Evolutionary conservation across 257 asterid species (phyloP), one percentile per base, ranked within the genome.

Genomic region (Salvia miltiorrhiza): DNA sequence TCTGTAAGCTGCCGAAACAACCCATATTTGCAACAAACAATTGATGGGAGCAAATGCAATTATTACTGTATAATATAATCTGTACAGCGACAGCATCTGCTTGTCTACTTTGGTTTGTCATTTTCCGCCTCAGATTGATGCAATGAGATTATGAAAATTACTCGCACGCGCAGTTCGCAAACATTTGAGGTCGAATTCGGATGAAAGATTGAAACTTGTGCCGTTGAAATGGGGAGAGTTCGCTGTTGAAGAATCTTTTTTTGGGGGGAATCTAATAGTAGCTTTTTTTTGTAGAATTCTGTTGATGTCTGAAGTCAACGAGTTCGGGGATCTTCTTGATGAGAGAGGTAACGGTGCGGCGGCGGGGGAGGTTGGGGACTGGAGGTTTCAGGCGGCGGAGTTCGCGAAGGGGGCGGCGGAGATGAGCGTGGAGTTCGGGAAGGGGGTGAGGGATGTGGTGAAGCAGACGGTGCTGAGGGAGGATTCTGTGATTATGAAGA

Each of bases 331-430:
- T 33, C 39, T 44, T 43, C 78, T 9, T 7, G 86, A 61, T 39
- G 86, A 39, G 60, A 80, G 61, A 50, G 7, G 49, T 45, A 71
- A n/a, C n/a, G n/a, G n/a, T n/a, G n/a, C n/a, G n/a, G n/a, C n/a
- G n/a, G 26, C 58, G 79, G 70, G n/a, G 14, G 71, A 10, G 83
- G 33, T 13, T 65, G 76, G 76, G 77, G 82, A 81, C 70, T 88
- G 96, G 99, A 85, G 76, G 79, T 81, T 66, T 69, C 94, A 88
- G 63, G 86, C 61, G 73, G 81, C 86, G 85, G 99, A 93, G 81
- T 93, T 93, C 28, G 91, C 90, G 9, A 90, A 86, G 74, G 97
- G 97, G 71, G 89, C 90, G 63, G 96, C 85, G 73, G 99, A 93
- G 85, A 87, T 93, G 97, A 90, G 90, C 50, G 80, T 93, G 74